Conservation (phyloP, 1,284 basidiomycete genomes). For the Meira nashicola region DNA sequence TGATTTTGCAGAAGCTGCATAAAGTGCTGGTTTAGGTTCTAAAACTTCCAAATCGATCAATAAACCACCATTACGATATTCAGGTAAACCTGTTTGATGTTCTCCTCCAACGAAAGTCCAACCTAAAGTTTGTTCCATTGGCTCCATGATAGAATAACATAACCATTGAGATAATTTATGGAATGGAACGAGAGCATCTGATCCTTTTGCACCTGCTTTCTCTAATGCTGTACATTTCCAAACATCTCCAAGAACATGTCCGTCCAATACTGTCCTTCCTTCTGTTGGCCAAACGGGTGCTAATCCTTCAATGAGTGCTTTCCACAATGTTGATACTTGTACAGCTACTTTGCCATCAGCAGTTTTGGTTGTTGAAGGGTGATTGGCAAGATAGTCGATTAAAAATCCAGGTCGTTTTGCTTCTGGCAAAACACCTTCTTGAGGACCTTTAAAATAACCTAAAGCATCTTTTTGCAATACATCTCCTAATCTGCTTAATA, state of each 20-base stretch:
- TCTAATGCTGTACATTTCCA: conserved; percentile 61
- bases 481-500: conserved; percentile 54
- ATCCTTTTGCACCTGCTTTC: neutral
- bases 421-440: conserved; percentile 1
- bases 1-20: conserved; percentile 56
- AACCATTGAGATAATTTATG: conserved; percentile 87
- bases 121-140: conserved; percentile 56
- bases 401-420: conserved; percentile 18
- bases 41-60: conserved; percentile 69
- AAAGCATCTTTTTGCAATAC: conserved; percentile 22
- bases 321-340: conserved; percentile 62
- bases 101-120: conserved; percentile 74
- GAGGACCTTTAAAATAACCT: conserved; percentile 30
- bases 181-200: conserved; percentile 70
- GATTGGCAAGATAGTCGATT: conserved; percentile 62
- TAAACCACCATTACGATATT: conserved; percentile 60
- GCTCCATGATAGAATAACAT: conserved; percentile 38
- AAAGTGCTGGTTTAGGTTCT: conserved; percentile 19
- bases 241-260: conserved; percentile 75
- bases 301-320: conserved; percentile 73
- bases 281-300: conserved; percentile 77
- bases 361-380: conserved; percentile 53
- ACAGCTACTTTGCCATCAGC: conserved; percentile 14
- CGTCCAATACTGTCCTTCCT: conserved; percentile 65
- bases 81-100: conserved; percentile 61